phyloP scores from a whole-genome alignment of 805 yeast species.

The Wickerhamiella brachini region DNA sequence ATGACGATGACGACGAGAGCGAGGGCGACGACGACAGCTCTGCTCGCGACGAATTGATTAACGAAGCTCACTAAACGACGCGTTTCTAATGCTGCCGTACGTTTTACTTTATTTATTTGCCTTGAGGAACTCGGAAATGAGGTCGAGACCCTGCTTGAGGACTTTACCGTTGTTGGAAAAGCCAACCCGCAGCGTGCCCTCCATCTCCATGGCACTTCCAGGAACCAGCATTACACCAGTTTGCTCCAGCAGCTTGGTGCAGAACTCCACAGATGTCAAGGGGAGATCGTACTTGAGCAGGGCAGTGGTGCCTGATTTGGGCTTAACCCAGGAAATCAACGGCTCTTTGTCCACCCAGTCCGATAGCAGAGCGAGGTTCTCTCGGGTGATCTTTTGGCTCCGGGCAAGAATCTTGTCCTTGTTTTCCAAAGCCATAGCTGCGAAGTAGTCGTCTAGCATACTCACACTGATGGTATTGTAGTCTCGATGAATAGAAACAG shows the following conservation, averaged over 20 bases:
- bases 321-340: not conserved
- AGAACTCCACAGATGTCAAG: not conserved
- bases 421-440: not conserved
- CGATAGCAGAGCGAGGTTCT: not conserved
- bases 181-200: not conserved
- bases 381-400: not conserved
- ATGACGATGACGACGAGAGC: not conserved
- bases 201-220: not conserved
- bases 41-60: not conserved
- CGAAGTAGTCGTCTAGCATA: not conserved
- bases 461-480: not conserved
- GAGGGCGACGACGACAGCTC: not conserved
- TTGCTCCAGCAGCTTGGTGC: not conserved
- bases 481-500: not conserved
- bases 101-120: not conserved
- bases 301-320: not conserved
- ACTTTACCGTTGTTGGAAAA: not conserved
- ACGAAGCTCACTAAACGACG: too few species aligned
- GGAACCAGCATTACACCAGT: not conserved
- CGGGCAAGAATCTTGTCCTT: not conserved
- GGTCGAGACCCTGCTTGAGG: not conserved
- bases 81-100: too few species aligned
- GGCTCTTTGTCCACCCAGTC: not conserved
- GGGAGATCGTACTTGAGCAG: not conserved
- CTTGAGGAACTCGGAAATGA: not conserved